Conservation (phyloP, 305 asterid species). For the Ajuga reptans region DNA sequence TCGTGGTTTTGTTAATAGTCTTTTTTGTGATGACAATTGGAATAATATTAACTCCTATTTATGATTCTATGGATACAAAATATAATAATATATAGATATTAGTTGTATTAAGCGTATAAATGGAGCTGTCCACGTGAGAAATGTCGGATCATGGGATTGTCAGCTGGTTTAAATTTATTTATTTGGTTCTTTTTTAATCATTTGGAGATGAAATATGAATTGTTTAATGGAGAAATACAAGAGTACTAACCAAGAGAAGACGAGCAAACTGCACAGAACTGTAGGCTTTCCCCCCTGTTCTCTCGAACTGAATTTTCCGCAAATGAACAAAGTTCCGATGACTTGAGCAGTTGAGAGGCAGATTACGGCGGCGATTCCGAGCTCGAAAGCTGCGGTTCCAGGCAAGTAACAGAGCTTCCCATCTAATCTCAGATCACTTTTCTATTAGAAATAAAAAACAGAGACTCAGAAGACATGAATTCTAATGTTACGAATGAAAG, state of each 20-base stretch:
- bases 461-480: background rate
- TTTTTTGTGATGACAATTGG: too few relatives aligned
- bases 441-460: conserved; percentile 26
- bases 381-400: conserved; percentile 37
- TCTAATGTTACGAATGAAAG: background rate
- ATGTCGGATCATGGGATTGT: background rate
- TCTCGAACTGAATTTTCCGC: conserved; percentile 29
- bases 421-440: conserved; percentile 50
- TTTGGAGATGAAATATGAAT: background rate
- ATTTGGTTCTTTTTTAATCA: background rate
- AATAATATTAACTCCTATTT: too few relatives aligned
- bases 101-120: too few relatives aligned
- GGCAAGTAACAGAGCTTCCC: conserved; percentile 59
- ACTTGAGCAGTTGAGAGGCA: conserved; percentile 39
- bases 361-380: conserved; percentile 53
- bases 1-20: too few relatives aligned
- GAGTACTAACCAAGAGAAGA: conserved; percentile 53
- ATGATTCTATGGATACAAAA: too few relatives aligned
- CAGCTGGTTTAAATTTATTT: background rate
- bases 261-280: conserved; percentile 32
- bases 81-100: background rate
- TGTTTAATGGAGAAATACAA: background rate
- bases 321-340: conserved; percentile 38
- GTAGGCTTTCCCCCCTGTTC: conserved; percentile 26
- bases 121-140: conserved; percentile 44